Conservation (phyloP, 768 basidiomycete species). For the Mycena vitilis region DNA sequence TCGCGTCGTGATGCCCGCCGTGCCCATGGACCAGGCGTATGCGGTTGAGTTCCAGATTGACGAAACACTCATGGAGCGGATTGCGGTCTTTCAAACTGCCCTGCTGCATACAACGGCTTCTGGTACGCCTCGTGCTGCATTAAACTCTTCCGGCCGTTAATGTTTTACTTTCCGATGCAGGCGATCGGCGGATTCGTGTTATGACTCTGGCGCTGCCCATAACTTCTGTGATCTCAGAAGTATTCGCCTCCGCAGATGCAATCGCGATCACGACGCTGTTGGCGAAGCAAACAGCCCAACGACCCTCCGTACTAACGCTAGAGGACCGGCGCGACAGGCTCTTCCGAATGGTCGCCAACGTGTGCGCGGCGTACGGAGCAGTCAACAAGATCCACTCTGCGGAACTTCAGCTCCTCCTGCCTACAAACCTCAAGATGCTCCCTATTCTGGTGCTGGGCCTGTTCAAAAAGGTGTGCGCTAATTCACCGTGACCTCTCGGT, state of each 20-base stretch:
- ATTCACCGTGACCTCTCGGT: not conserved
- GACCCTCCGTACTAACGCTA: constrained; percentile 61
- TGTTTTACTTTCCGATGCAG: constrained; percentile 39
- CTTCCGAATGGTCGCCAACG: constrained; percentile 62
- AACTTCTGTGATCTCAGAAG: constrained; percentile 65
- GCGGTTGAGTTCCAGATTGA: constrained; percentile 68
- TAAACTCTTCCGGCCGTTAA: not conserved
- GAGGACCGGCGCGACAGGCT: constrained; percentile 70
- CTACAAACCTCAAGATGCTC: constrained; percentile 61
- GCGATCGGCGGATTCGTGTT: constrained; percentile 71
- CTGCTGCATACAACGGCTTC: constrained; percentile 64
- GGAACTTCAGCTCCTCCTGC: constrained; percentile 51
- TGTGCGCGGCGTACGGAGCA: constrained; percentile 56
- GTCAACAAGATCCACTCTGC: constrained; percentile 45
- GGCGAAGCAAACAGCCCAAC: constrained; percentile 71
- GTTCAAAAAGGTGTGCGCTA: constrained; percentile 55
- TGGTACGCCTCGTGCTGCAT: constrained; percentile 7
- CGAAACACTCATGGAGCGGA: constrained; percentile 58
- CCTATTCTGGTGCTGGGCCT: constrained; percentile 60
- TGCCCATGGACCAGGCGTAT: constrained; percentile 68
- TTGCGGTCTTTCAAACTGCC: constrained; percentile 66
- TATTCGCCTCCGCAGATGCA: constrained; percentile 69
- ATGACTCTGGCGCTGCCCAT: constrained; percentile 69
- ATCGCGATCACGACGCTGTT: constrained; percentile 65
- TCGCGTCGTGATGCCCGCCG: constrained; percentile 65